phyloP scores from a whole-genome alignment of 2,329 filamentous ascomycete species.

The Incumbomyces delicatus region DNA sequence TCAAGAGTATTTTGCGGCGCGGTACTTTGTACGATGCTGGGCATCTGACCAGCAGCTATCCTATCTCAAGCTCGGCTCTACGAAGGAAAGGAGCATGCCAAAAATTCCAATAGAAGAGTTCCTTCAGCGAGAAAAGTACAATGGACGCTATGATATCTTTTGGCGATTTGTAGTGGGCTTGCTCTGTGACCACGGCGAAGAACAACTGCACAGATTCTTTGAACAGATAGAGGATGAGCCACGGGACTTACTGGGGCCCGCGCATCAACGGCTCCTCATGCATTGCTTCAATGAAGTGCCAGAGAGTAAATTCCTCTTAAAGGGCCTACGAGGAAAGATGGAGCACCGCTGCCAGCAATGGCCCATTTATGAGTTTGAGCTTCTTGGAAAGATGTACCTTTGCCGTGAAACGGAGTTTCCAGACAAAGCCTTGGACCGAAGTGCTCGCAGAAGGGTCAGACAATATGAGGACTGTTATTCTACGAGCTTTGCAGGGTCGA shows the following conservation, averaged over 20 bases:
- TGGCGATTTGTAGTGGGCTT: conserved; percentile 37
- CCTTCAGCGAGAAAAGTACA: conserved; percentile 35
- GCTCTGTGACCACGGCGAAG: conserved; percentile 13
- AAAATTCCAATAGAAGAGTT: too few species aligned
- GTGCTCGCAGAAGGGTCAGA: neutral
- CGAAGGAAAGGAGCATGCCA: too few species aligned
- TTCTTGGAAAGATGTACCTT: too few species aligned
- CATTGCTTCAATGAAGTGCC: conserved; percentile 2
- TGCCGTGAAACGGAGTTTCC: too few species aligned
- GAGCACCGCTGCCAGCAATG: neutral
- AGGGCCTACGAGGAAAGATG: neutral
- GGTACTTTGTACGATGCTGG: too few species aligned
- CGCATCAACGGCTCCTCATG: conserved; percentile 32
- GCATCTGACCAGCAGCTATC: too few species aligned
- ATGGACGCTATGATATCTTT: conserved; percentile 30
- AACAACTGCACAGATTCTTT: conserved; percentile 22
- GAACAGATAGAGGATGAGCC: conserved; percentile 26
- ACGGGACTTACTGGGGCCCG: conserved; percentile 28
- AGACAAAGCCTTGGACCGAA: too few species aligned
- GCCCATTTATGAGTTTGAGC: neutral
- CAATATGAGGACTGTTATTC: neutral
- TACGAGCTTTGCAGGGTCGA: neutral
- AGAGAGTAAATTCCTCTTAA: neutral
- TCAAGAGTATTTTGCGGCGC: too few species aligned
- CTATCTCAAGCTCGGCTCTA: too few species aligned